Conservation (phyloP, 306 rosid genomes). For the Castanospermum australe region DNA sequence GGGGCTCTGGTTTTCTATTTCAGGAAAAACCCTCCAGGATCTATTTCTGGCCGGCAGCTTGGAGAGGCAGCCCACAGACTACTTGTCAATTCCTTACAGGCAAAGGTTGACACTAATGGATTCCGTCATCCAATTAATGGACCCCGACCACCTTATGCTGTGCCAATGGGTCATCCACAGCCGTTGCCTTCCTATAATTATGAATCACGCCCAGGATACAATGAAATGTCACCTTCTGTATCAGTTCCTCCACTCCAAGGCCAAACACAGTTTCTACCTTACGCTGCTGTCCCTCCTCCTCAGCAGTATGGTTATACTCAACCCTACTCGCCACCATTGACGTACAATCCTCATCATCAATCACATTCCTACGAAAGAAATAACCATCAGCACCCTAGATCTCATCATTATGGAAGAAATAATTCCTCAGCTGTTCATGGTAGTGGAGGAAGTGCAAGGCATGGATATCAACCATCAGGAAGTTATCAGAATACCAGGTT, state of each 20-base stretch:
- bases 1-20: slow-evolving; percentile 14
- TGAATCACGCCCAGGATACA: slow-evolving; percentile 37
- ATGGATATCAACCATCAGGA: slow-evolving; percentile 45
- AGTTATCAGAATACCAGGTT: slow-evolving; percentile 38
- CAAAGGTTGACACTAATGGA: slow-evolving; percentile 41
- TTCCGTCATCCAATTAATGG: slow-evolving; percentile 32
- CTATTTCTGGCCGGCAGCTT: slow-evolving; percentile 60
- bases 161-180: slow-evolving; percentile 30
- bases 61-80: slow-evolving; percentile 77
- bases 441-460: slow-evolving; percentile 33
- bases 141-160: slow-evolving; percentile 28
- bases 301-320: slow-evolving; percentile 42
- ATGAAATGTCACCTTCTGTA: slow-evolving; percentile 33
- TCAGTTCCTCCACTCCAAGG: slow-evolving; percentile 33
- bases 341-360: slow-evolving; percentile 29
- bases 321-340: slow-evolving; percentile 5
- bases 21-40: slow-evolving; percentile 69
- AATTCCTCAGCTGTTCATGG: slow-evolving; percentile 22
- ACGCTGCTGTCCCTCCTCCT: slow-evolving; percentile 14
- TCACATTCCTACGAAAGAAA: slow-evolving; percentile 48
- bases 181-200: slow-evolving; percentile 33
- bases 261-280: slow-evolving; percentile 31
- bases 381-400: slow-evolving; percentile 34
- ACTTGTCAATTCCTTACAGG: slow-evolving; percentile 57
- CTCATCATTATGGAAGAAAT: slow-evolving; percentile 55